phyloP scores from a whole-genome alignment of 345 rosid genomes.

The Salix purpurea region DNA sequence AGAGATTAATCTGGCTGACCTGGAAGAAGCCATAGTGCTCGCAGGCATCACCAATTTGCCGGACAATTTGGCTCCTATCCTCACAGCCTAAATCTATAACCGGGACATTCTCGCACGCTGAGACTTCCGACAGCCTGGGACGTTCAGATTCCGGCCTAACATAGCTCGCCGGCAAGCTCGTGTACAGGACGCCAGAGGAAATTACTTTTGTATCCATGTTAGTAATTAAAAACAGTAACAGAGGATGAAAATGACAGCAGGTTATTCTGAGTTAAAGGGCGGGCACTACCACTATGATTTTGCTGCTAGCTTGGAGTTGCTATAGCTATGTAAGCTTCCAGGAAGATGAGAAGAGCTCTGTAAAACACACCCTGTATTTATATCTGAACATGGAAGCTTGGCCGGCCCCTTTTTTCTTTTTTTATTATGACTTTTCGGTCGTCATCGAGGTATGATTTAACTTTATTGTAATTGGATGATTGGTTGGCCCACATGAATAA shows the following conservation, averaged over 20 bases:
- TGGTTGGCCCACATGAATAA: background rate
- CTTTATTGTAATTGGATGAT: background rate
- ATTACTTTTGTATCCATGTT: constrained; percentile 55
- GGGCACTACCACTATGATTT: background rate
- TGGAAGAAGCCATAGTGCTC: constrained; percentile 59
- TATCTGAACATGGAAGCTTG: background rate
- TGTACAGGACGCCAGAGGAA: constrained; percentile 48
- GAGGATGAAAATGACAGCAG: background rate
- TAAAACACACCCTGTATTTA: background rate
- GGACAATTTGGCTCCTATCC: constrained; percentile 39
- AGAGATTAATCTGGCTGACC: constrained; percentile 19
- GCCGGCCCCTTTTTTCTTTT: background rate
- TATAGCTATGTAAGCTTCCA: background rate
- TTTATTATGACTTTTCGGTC: background rate
- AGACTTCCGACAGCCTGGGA: constrained; percentile 58
- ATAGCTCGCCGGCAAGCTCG: constrained; percentile 58
- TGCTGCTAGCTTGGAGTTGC: background rate
- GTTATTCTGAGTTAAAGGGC: background rate
- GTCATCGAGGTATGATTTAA: background rate
- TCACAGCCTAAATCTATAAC: constrained; percentile 52
- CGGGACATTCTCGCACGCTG: constrained; percentile 49
- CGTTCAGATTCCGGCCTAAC: constrained; percentile 68
- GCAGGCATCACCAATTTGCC: constrained; percentile 54
- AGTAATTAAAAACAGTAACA: background rate
- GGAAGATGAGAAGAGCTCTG: background rate